Evolutionary conservation across 129 eudicot species (phyloP), one percentile per base, ranked within the genome.

Genomic region (Chrysanthemum lavandulifolium): DNA sequence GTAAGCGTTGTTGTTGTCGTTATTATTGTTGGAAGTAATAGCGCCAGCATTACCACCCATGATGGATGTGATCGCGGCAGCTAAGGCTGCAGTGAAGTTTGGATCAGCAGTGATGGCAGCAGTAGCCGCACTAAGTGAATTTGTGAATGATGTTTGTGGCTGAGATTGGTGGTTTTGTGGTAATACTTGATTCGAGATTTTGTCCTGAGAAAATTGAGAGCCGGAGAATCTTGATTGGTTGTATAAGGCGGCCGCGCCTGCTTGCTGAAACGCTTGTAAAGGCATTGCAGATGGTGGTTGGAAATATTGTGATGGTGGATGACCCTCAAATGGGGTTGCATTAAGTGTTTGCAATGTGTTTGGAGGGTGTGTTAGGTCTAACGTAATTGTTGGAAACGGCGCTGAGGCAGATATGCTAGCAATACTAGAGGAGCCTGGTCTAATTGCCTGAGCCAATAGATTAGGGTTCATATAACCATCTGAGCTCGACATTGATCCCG

Each of bases 81-180:
- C 98, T 6, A 92, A 81, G 13, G 96, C 98, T 10, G 96, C 98
- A 0, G 96, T 92, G 87, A 92, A 89, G 75, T 89, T 89, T 43
- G 98, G 98, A 64, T 92, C 96, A n/a, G 94, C 68, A 13, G 98
- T 76, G 68, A 92, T 83, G 60, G 97, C 94, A 10, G 94, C 95
- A 0, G 95, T 90, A 55, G 91, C 94, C 0, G 92, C 96, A 18
- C 93, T 83, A 15, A 92, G 75, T 0, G 96, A 84, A 59, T 87
- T 83, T 2, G 86, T 74, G 61, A 65, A 83, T 3, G 85, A 52
- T 6, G 83, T 19, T 14, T 78, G 81, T 2, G 71, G 82, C 36
- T 74, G 81, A 13, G 53, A 73, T n/a, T 50, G 71, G 70, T 67
- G 86, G 60, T 71, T 75, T 11, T 68, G 65, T 27, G 77, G 68